Evolutionary conservation across 2,329 filamentous ascomycete genomes (phyloP).

Genomic region (Aspergillus phoenicis): DNA sequence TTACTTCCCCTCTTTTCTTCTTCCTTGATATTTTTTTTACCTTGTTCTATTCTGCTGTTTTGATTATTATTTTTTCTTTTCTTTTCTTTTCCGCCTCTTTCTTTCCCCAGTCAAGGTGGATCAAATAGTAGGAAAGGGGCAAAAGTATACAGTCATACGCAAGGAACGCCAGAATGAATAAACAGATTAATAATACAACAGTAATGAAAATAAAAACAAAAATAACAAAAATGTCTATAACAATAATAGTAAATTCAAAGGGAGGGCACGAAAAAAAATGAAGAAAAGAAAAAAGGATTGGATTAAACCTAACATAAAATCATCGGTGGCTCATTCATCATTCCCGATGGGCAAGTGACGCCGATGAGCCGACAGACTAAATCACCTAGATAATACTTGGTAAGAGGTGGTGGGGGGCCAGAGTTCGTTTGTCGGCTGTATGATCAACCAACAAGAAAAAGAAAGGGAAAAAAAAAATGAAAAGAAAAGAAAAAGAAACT

Average conservation of each 20-base stretch:
- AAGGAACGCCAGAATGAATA: not conserved
- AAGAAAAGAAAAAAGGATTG: not conserved
- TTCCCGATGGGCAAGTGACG: conserved; percentile 19
- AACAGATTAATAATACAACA: not conserved
- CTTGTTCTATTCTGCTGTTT: too few relatives aligned
- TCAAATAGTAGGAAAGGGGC: not conserved
- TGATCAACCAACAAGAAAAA: conserved; percentile 8
- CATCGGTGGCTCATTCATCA: conserved; percentile 7
- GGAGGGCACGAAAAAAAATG: not conserved
- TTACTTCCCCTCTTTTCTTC: not conserved
- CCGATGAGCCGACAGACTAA: conserved; percentile 22
- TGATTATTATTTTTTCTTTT: not conserved
- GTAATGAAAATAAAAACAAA: not conserved
- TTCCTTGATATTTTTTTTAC: not conserved
- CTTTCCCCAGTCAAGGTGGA: not conserved
- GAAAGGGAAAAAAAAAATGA: not conserved
- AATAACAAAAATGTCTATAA: too few relatives aligned
- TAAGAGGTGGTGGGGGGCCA: conserved; percentile 1
- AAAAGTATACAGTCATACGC: not conserved
- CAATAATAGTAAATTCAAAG: not conserved
- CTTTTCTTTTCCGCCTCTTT: not conserved
- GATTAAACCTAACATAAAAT: not conserved
- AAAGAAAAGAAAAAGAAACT: not conserved
- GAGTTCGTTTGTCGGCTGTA: conserved; percentile 14
- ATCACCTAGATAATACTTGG: conserved; percentile 6